Evolutionary conservation across 306 rosid species (phyloP).

Genomic region (Sindora glabra): DNA sequence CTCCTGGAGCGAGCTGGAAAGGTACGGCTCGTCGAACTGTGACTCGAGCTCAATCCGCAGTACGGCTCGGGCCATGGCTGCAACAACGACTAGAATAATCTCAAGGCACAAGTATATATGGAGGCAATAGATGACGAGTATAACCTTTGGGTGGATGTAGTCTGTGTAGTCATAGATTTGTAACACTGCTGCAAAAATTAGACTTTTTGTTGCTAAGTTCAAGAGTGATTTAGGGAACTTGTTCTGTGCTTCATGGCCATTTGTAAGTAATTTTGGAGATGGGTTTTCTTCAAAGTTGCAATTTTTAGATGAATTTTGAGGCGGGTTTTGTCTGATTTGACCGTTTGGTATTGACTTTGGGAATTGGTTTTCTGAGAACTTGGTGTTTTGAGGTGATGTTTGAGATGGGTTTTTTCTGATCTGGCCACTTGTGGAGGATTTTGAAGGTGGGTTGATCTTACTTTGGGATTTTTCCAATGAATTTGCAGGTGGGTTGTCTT

Average conservation of each 20-base stretch:
- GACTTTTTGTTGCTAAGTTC: background rate
- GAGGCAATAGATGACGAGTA: background rate
- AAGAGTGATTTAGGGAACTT: background rate
- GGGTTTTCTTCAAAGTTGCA: background rate
- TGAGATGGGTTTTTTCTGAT: background rate
- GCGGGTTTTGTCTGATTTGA: background rate
- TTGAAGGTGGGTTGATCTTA: background rate
- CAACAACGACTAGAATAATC: conserved; percentile 1
- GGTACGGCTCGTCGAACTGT: conserved; percentile 38
- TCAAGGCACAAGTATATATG: conserved; percentile 38
- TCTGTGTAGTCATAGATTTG: background rate
- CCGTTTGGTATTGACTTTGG: background rate
- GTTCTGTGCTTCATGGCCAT: background rate
- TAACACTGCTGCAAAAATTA: background rate
- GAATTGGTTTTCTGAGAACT: no score
- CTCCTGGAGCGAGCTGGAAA: conserved; percentile 42
- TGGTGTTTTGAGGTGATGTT: no score
- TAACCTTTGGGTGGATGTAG: conserved; percentile 17
- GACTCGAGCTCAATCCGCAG: conserved; percentile 36
- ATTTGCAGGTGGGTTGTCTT: background rate
- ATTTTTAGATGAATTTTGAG: background rate
- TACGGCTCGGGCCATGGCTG: conserved; percentile 5
- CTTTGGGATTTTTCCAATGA: background rate
- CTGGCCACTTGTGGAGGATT: background rate
- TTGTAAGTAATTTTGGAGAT: background rate